phyloP scores from a whole-genome alignment of 441 rosid species.

The Gossypium davidsonii region DNA sequence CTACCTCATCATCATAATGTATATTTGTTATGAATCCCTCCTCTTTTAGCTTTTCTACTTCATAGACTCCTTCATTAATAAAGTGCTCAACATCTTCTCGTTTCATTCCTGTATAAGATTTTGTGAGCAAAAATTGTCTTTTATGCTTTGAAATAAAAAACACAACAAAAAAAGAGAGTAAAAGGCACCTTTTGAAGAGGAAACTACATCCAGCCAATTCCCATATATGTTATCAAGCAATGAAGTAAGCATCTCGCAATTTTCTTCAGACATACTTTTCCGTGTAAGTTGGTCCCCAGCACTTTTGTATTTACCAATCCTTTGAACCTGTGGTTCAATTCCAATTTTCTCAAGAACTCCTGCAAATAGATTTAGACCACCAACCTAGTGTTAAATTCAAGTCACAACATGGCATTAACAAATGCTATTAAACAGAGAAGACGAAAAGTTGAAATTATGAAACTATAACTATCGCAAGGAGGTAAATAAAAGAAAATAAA shows the following conservation, averaged over 20 bases:
- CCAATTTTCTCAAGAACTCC: slow-evolving; percentile 89
- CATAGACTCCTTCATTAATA: slow-evolving; percentile 78
- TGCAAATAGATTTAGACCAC: slow-evolving; percentile 23
- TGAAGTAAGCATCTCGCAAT: slow-evolving; percentile 86
- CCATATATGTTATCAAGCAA: slow-evolving; percentile 83
- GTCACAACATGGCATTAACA: background rate
- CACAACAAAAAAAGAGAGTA: slow-evolving; percentile 10
- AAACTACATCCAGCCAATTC: slow-evolving; percentile 82
- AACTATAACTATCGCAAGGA: background rate
- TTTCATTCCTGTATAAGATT: slow-evolving; percentile 57
- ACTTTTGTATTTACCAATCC: slow-evolving; percentile 95
- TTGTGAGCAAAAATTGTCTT: slow-evolving; percentile 25
- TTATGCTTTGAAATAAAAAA: slow-evolving; percentile 14
- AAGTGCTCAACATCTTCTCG: slow-evolving; percentile 76
- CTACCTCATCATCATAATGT: slow-evolving; percentile 89
- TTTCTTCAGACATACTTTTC: slow-evolving; percentile 80
- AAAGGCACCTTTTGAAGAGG: slow-evolving; percentile 63
- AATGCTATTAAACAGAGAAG: background rate
- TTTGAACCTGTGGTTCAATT: slow-evolving; percentile 78
- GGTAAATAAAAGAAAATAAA: background rate
- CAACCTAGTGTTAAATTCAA: background rate
- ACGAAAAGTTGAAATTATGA: background rate
- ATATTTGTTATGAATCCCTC: slow-evolving; percentile 78
- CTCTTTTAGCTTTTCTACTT: slow-evolving; percentile 80
- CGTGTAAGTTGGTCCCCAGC: slow-evolving; percentile 90